Percentiles rank a stretch among this genome's conserved stretches.
These are phyloP conservation scores for Chytridiales sp. DNA, from an alignment of 371 early-diverging fungal species.

Conservation along the genomic window DNA sequence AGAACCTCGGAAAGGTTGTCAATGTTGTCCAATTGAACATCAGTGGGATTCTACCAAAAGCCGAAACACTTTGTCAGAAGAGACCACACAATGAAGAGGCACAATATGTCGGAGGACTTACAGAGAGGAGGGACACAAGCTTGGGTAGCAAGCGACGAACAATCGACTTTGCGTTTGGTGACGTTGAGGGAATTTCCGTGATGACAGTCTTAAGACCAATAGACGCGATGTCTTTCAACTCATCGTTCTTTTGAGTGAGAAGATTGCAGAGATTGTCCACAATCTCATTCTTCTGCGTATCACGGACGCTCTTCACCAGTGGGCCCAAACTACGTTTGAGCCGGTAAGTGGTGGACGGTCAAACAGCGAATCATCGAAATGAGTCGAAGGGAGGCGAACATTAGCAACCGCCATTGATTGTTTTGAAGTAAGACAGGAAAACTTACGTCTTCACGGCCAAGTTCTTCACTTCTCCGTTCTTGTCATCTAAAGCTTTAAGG, in stretches of 20 bases:
- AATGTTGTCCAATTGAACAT: conserved; percentile 78
- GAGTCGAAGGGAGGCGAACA: background rate
- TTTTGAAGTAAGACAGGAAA: conserved; percentile 4
- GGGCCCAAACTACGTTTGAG: conserved; percentile 72
- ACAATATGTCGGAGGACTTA: conserved; percentile 34
- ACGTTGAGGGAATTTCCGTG: conserved; percentile 58
- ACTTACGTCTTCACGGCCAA: conserved; percentile 81
- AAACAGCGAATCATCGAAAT: background rate
- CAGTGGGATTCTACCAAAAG: conserved; percentile 40
- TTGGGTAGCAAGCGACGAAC: conserved; percentile 64
- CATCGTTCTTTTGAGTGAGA: conserved; percentile 36
- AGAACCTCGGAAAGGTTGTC: conserved; percentile 84
- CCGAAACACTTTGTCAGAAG: background rate
- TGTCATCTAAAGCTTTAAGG: conserved; percentile 74
- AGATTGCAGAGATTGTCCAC: conserved; percentile 63
- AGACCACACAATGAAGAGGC: background rate
- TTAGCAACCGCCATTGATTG: background rate
- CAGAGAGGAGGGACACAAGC: conserved; percentile 59
- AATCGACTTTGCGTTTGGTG: conserved; percentile 52
- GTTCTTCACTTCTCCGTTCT: conserved; percentile 91
- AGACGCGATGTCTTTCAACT: conserved; percentile 69
- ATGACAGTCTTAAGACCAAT: conserved; percentile 84
- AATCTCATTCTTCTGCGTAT: conserved; percentile 64
- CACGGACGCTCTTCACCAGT: conserved; percentile 69
- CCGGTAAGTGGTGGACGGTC: background rate